Conservation (phyloP, 1,139 yeast species). For the Nakaseomyces glabratus region DNA sequence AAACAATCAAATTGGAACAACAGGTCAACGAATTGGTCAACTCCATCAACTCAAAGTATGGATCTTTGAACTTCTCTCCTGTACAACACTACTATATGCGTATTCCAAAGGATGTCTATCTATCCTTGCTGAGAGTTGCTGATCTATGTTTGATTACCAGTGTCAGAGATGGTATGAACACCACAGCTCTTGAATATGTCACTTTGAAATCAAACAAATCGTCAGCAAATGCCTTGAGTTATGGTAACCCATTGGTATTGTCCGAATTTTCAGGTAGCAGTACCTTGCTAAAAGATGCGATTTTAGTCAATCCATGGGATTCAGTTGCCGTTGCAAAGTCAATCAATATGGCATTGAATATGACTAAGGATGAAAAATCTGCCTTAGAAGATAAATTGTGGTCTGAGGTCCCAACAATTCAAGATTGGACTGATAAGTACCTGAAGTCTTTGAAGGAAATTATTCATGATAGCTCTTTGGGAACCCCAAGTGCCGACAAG, state of each 20-base stretch:
- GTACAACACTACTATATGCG: constrained; percentile 89
- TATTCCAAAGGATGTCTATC: constrained; percentile 78
- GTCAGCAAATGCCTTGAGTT: constrained; percentile 16
- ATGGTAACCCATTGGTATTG: constrained; percentile 64
- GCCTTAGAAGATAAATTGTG: constrained; percentile 47
- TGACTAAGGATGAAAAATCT: constrained; percentile 39
- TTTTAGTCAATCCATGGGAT: constrained; percentile 95
- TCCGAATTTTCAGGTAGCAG: constrained; percentile 95
- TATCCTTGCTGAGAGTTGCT: constrained; percentile 79
- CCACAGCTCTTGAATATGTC: constrained; percentile 87
- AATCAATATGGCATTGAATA: constrained; percentile 55
- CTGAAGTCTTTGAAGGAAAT: constrained; percentile 30
- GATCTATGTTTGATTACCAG: constrained; percentile 85
- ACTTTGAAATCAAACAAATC: constrained; percentile 65
- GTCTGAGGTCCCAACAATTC: constrained; percentile 64
- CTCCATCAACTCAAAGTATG: constrained; percentile 74
- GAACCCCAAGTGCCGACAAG: constrained; percentile 27
- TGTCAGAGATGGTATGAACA: constrained; percentile 93
- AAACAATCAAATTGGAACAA: constrained; percentile 46
- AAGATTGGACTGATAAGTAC: constrained; percentile 68
- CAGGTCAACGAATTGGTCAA: constrained; percentile 72
- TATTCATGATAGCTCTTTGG: constrained; percentile 8
- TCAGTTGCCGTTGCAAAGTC: constrained; percentile 85
- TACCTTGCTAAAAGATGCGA: constrained; percentile 66
- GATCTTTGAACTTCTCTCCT: constrained; percentile 70